Evolutionary conservation across 2,329 filamentous ascomycete genomes (phyloP), one percentile per base, ranked within the genome.

Genomic region (Colletotrichum liriopes): DNA sequence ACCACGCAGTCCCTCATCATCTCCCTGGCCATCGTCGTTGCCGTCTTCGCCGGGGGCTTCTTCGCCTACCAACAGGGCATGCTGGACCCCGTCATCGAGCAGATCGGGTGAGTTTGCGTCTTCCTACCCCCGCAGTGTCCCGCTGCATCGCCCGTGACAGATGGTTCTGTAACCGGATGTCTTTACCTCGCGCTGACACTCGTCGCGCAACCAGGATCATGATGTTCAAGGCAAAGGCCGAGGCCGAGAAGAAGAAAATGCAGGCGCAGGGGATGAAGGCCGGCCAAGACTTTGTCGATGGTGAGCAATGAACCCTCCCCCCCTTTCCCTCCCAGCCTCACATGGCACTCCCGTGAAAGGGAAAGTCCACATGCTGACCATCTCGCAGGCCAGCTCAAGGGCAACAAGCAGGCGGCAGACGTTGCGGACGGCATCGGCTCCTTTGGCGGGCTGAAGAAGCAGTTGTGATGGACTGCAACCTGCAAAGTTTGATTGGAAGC

Each of bases 141-240:
- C 18, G 32, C 20, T 9, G 20, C 52, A 12, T 11, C 16, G 11
- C 26, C 23, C 5, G 18, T 37, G 32, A 29, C 56, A 11, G 2
- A 37, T 6, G 16, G 20, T n/a, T 55, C 20, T 45, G 56, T 45
- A 41, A 26, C 58, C 20, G 18, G 20, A 47, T 14, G 12, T 43
- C 18, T 47, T 12, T n/a, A 23, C 23, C 5, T 37, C 18, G 6
- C 5, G 43, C 60, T 73, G 20, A 72, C 39, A 32, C 26, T 55
- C 12, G 26, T 62, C 12, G 45, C 60, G 76, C 76, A 18, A 9
- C 35, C 26, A 73, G 71, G 1, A 77, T 81, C 32, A 79, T 79
- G 65, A 72, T 82, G 62, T 81, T 84, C 76, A 83, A 84, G 76
- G 81, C 81, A 41, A 81, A 84, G 76, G 83, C 81, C 0, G 78